phyloP scores from a whole-genome alignment of 2,329 filamentous ascomycete species.

The Aureobasidium sp. region DNA sequence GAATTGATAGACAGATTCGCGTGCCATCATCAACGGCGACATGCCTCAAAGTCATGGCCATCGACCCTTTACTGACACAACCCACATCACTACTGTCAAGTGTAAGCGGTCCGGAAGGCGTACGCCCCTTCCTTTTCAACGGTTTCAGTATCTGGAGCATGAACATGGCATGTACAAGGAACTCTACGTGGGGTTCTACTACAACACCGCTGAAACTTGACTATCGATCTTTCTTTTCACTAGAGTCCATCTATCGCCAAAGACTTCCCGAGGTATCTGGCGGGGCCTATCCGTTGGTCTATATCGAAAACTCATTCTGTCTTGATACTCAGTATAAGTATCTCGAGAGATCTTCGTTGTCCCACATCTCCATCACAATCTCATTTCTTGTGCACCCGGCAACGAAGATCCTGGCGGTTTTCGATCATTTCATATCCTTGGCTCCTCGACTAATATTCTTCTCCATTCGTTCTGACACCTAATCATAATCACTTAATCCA shows the following conservation, averaged over 20 bases:
- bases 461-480: not conserved
- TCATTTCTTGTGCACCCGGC: constrained; percentile 12
- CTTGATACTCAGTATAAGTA: constrained; percentile 11
- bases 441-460: constrained; percentile 1
- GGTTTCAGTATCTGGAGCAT: constrained; percentile 7
- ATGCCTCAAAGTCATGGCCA: not conserved
- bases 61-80: not conserved
- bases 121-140: not conserved
- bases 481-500: constrained; percentile 9
- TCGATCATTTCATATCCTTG: constrained; percentile 1
- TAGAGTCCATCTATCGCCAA: constrained; percentile 2
- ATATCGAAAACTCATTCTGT: constrained; percentile 6
- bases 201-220: constrained; percentile 15
- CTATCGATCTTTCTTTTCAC: constrained; percentile 16
- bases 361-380: constrained; percentile 7
- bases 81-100: not conserved
- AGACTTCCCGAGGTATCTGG: constrained; percentile 4
- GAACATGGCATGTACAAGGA: not conserved
- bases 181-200: constrained; percentile 8
- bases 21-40: not conserved
- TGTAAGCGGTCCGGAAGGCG: not conserved
- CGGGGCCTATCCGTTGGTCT: constrained; percentile 6
- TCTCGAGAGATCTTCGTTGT: constrained; percentile 12
- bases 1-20: not conserved
- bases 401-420: constrained; percentile 16